Conservation (phyloP, 169 alveolate species). For the Besnoitia besnoiti region DNA sequence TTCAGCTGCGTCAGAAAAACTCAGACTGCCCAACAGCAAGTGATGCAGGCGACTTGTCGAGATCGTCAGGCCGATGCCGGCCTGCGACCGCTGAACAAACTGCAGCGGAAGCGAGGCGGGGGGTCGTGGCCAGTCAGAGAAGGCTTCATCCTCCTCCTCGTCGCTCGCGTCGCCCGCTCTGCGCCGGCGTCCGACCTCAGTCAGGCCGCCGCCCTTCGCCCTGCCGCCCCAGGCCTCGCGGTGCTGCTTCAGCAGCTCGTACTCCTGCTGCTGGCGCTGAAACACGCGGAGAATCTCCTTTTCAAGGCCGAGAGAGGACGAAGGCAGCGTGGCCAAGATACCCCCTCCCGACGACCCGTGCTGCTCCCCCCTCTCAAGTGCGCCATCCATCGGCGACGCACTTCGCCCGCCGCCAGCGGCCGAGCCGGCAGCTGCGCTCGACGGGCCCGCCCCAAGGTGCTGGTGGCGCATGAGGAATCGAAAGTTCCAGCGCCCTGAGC, state of each 20-base stretch:
- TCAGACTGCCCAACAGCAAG: slow-evolving; percentile 42
- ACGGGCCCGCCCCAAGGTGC: too few relatives aligned
- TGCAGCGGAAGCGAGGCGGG: slow-evolving; percentile 15
- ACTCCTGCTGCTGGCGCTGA: neutral
- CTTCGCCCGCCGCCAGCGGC: slow-evolving; percentile 2
- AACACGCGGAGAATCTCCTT: neutral
- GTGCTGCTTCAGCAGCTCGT: neutral
- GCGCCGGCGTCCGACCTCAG: too few relatives aligned
- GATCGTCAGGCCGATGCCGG: neutral
- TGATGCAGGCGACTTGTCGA: slow-evolving; percentile 36
- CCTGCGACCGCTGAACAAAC: neutral
- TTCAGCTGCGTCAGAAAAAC: slow-evolving; percentile 19
- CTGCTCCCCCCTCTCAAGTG: neutral
- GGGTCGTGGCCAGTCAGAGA: neutral
- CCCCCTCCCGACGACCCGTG: neutral
- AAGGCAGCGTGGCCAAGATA: neutral
- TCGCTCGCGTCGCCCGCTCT: neutral
- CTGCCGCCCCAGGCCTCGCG: slow-evolving; percentile 10
- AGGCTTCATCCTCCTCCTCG: neutral
- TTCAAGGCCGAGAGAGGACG: neutral
- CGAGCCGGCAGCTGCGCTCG: neutral
- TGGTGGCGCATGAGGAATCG: slow-evolving; percentile 13
- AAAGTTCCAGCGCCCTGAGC: slow-evolving; percentile 54
- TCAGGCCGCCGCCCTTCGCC: neutral
- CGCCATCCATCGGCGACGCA: neutral